A percentile compares a stretch with the other conserved stretches of the same genome.
phyloP scores from a whole-genome alignment of 1,139 yeast genomes.

The Zygosaccharomyces pseudobailii region DNA sequence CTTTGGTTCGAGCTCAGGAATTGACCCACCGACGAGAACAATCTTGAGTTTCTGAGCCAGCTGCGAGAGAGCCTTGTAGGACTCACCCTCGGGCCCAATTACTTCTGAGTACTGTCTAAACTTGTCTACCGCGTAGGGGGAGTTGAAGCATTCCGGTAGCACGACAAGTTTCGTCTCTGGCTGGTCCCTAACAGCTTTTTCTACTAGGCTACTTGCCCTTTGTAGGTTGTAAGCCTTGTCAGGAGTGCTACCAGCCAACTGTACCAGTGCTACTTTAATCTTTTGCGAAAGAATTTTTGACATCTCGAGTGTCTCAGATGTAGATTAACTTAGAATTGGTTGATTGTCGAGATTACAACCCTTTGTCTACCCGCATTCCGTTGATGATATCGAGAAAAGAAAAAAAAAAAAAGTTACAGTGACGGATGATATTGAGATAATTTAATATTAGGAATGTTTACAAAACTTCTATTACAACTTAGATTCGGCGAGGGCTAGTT shows the following conservation, averaged over 20 bases:
- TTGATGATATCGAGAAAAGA: not conserved
- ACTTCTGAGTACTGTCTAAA: slow-evolving; percentile 80
- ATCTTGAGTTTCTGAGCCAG: slow-evolving; percentile 61
- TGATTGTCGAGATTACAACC: not conserved
- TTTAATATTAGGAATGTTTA: too few relatives aligned
- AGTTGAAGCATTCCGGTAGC: slow-evolving; percentile 79
- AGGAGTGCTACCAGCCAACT: slow-evolving; percentile 33
- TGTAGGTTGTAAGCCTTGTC: slow-evolving; percentile 56
- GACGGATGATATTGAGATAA: too few relatives aligned
- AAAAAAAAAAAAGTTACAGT: not conserved
- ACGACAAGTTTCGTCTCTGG: slow-evolving; percentile 51
- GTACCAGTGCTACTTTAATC: slow-evolving; percentile 49
- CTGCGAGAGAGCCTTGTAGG: slow-evolving; percentile 45
- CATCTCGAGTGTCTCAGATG: slow-evolving; percentile 13
- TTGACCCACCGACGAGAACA: slow-evolving; percentile 81
- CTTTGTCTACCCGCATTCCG: not conserved
- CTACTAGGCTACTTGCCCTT: slow-evolving; percentile 47
- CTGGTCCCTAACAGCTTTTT: slow-evolving; percentile 46
- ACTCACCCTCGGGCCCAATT: slow-evolving; percentile 58
- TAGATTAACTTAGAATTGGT: not conserved
- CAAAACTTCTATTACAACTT: not conserved
- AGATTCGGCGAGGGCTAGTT: slow-evolving; percentile 5
- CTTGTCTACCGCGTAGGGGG: slow-evolving; percentile 86
- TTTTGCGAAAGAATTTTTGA: slow-evolving; percentile 37
- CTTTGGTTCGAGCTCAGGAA: slow-evolving; percentile 65